Evolutionary conservation across 768 basidiomycete species (phyloP), one percentile per base, ranked within the genome.

Genomic region (Rhodotorula toruloides): DNA sequence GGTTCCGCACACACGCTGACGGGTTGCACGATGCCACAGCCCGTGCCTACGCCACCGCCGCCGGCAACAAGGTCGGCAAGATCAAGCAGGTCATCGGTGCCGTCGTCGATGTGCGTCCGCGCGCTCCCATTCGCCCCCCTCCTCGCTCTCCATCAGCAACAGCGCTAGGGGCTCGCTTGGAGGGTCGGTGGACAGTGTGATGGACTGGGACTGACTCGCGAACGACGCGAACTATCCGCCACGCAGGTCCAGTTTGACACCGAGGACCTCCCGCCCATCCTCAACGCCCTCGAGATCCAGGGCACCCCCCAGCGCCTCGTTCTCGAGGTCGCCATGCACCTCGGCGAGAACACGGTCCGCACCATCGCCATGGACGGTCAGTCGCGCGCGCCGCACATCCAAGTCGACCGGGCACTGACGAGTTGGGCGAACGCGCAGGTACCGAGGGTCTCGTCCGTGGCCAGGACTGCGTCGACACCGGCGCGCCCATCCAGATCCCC

Each of bases 361-460:
- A 94, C 91, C 80, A 99, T 99, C 85, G 96, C 96, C 76, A 99
- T 99, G 96, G 96, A 73, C 72, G 72, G 71, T 72, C 19, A 2
- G 19, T 39, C 39, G 31, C 21, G 13, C 42, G 14, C 9, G 11
- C 32, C 37, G 8, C 48, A 21, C 39, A 3, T 22, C 43, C 13
- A 16, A 12, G 29, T 17, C 39, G 59, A 14, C 27, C 40, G 29
- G 5, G 29, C 17, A 25, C 50, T 57, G 27, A 50, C 47, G 25
- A 37, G 19, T 19, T 8, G 22, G 55, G 10, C 9, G 25, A 32
- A 25, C 22, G 21, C 5, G 14, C 56, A 75, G 74, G 94, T 87
- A 99, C 96, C 58, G 96, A 96, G 81, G 96, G 96, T 89, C 90
- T 99, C 77, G 93, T 99, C 73, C 92, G 96, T 81, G 96, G 96